Base-by-base conservation (phyloP, 2,329 filamentous ascomycete species). In the Chrysoporthe puriensis region DNA sequence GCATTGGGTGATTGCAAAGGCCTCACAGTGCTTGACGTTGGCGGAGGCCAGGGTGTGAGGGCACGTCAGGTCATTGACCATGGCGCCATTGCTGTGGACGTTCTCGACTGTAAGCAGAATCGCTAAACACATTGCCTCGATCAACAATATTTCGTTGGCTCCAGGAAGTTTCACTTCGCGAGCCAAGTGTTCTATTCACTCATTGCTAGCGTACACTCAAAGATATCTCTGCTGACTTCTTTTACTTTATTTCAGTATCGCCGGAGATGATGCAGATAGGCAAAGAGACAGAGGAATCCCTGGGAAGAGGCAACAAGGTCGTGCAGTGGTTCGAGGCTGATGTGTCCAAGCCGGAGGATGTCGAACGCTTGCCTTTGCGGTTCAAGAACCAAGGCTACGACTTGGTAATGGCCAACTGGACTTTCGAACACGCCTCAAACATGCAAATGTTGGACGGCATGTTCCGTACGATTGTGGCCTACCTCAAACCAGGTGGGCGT, bases 21-120 rank as follows among this genome's bases (percentile, higher is more conserved):
- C 2, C 66, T 71, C 40, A 70, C 63, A 0, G 69, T 78, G n/a
- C 72, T 78, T 48, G 76, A 78, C 64, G 71, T 77, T 4, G 76
- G 74, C 21, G 75, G 76, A 8, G 76, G 76, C 36, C 74, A 73
- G 26, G 75, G 76, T 1, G 52, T 76, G 1, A 71, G 72, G 8
- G 75, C 74, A 1, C 74, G 74, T 0, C 62, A 72, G 21, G 75
- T 73, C 42, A 42, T 77, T 50, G 70, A 72, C 3, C 69, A 67
- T 11, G 75, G 75, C 2, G 76, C 76, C 5, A 48, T 44, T 3
- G 62, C 66, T 4, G 74, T 77, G 6, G 74, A 77, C 54, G 70
- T 76, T 21, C 72, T 77, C 32, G 75, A 77, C 64, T 60, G 67
- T 69, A 44, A 34, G n/a, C 36, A 40, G 36, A 40, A 7, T 40